Conservation (phyloP, 495 filamentous ascomycete genomes). For the Podospora australis region DNA sequence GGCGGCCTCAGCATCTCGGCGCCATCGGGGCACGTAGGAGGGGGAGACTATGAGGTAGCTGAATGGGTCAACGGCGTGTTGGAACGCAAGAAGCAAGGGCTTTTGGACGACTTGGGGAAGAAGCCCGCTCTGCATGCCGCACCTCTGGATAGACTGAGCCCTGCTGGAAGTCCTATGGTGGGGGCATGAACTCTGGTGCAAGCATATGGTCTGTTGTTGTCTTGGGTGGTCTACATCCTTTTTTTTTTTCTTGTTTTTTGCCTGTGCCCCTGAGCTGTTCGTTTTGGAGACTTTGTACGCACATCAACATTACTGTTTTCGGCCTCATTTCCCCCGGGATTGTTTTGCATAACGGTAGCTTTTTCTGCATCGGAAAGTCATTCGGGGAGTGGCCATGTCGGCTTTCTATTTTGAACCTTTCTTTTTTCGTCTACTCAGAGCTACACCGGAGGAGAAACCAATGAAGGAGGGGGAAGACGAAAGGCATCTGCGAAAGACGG, state of each 20-base stretch:
- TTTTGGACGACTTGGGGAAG: slow-evolving; percentile 23
- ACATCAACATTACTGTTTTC: no score
- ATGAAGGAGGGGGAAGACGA: no score
- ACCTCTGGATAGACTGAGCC: slow-evolving; percentile 58
- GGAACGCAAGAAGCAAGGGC: slow-evolving; percentile 51
- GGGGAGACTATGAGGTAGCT: slow-evolving; percentile 71
- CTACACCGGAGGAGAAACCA: no score
- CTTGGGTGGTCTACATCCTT: background rate
- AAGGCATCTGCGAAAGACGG: no score
- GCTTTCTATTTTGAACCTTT: no score
- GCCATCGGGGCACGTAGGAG: slow-evolving; percentile 22
- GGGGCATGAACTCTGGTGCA: background rate
- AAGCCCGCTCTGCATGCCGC: slow-evolving; percentile 74
- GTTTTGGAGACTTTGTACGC: background rate
- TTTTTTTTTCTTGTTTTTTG: slow-evolving; percentile 1
- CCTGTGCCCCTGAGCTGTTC: background rate
- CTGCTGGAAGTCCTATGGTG: slow-evolving; percentile 30
- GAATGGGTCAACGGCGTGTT: slow-evolving; percentile 76
- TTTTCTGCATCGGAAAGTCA: no score
- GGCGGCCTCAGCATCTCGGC: slow-evolving; percentile 36
- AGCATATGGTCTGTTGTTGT: background rate
- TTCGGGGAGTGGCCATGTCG: no score
- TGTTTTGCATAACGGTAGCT: no score
- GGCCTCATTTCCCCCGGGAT: no score
- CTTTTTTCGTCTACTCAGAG: no score